Base-by-base conservation (phyloP, 1,139 yeast species). In the Saccharomyces hybrid region DNA sequence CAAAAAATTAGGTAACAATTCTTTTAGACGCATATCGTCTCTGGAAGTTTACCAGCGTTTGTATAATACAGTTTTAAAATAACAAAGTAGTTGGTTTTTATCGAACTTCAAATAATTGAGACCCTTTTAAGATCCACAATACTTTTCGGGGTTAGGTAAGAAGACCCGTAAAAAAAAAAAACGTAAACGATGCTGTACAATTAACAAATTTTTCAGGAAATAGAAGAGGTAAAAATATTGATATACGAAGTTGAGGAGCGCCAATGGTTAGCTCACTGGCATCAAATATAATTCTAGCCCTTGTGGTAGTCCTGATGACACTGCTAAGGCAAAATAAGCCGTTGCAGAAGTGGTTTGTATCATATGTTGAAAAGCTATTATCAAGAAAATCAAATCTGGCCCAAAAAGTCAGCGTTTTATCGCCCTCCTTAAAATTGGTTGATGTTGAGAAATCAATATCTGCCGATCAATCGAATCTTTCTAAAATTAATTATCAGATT, bases 241-340 rank as follows among this genome's bases (percentile, higher is more conserved):
- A 7, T 7, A 32, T 32, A n/a, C 8, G 14, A 32, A 8, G 16
- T 32, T n/a, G 16, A n/a, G 38, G 7, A 32, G 16, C n/a, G 7
- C 7, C 16, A 32, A 32, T 32, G 38, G 38, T n/a, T n/a, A n/a
- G 38, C 38, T 32, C 38, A 14, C 38, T 32, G 16, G 14, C 38
- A 32, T 32, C 38, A 7, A 32, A 32, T 14, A 32, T 32, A 32
- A n/a, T 32, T 32, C 6, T 32, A 32, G 38, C 16, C 38, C 38
- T 32, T 32, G 16, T 32, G 8, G 38, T 32, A 14, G 16, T 32
- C 8, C 38, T 32, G 38, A 59, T 66, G 62, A 57, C 64, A 19
- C 49, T 62, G n/a, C 52, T 65, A 16, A 57, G 63, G 46, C 61
- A 56, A 47, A 58, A 63, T 41, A 56, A 57, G 46, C 59, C 61